Evolutionary conservation across 768 basidiomycete species (phyloP), one percentile per base, ranked within the genome.

Genomic region (Termitomyces sp.): DNA sequence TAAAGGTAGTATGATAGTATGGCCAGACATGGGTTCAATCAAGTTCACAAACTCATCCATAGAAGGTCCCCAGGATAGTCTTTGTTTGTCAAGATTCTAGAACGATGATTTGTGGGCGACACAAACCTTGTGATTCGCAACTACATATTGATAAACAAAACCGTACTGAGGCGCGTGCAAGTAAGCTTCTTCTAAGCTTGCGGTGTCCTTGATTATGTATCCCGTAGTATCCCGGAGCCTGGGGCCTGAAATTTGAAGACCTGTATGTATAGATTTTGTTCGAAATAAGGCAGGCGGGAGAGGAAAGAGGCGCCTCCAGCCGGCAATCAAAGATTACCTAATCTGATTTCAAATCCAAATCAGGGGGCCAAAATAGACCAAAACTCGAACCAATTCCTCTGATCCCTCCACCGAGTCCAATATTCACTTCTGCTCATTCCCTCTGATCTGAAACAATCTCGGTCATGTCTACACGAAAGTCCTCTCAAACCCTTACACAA

Each of bases 401-500:
- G 24, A 37, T 33, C 32, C n/a, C 27, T 18, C 30, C 18, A 3
- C 10, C 12, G 20, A 46, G 18, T 34, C 16, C n/a, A n/a, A n/a
- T n/a, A n/a, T n/a, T n/a, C 22, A 32, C 18, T 10, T 18, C 16
- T 30, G 27, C 18, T 26, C 22, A n/a, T n/a, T 42, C 9, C n/a
- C 7, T 42, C 24, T 24, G 5, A 20, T 37, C n/a, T 10, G 27
- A 45, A 14, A 30, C 18, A 20, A 46, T 7, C 32, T 27, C n/a
- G 33, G 4, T 20, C 27, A 56, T 60, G 55, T 42, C 54, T 34
- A 37, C 49, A 14, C 48, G 27, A 12, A 62, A 45, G 26, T 39
- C 62, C n/a, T 48, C 65, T 32, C 58, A 56, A 39, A 53, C 53
- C 26, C 49, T 79, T 56, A 81, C 76, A 60, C 84, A 85, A 63